Conservation (phyloP, 2,329 filamentous ascomycete species). For the Lithohypha guttulata region DNA sequence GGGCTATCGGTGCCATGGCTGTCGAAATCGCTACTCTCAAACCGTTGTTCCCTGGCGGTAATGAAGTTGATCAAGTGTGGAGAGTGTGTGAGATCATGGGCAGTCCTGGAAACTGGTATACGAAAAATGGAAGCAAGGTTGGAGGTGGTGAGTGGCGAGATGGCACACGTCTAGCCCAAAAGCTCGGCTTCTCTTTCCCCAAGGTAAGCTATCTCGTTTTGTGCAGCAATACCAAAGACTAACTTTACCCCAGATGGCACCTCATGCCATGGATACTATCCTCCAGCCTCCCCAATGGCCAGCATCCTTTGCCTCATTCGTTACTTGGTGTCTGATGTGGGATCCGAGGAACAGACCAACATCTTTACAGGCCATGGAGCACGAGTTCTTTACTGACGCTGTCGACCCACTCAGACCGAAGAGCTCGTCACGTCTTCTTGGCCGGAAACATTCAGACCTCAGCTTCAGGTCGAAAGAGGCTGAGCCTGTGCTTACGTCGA, state of each 20-base stretch:
- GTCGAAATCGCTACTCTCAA: conserved; percentile 95
- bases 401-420: conserved; percentile 87
- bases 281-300: conserved; percentile 88
- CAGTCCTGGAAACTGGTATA: conserved; percentile 96
- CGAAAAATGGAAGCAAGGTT: conserved; percentile 73
- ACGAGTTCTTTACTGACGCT: conserved; percentile 90
- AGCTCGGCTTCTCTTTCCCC: conserved; percentile 95
- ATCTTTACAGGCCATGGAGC: conserved; percentile 82
- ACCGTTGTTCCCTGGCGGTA: conserved; percentile 90
- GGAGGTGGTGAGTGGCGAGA: conserved; percentile 98
- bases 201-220: conserved; percentile 42
- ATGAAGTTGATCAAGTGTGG: conserved; percentile 99
- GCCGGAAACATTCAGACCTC: conserved; percentile 81
- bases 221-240: conserved; percentile 11
- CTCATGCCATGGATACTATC: conserved; percentile 90
- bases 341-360: conserved; percentile 87
- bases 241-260: conserved; percentile 64
- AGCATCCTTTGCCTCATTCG: conserved; percentile 73
- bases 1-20: conserved; percentile 97
- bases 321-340: conserved; percentile 99
- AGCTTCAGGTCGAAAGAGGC: conserved; percentile 58
- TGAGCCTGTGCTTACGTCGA: conserved; percentile 53
- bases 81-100: conserved; percentile 99
- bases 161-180: conserved; percentile 80
- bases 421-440: conserved; percentile 74